Conservation (phyloP, 129 eudicot genomes). For the Tagetes erecta region DNA sequence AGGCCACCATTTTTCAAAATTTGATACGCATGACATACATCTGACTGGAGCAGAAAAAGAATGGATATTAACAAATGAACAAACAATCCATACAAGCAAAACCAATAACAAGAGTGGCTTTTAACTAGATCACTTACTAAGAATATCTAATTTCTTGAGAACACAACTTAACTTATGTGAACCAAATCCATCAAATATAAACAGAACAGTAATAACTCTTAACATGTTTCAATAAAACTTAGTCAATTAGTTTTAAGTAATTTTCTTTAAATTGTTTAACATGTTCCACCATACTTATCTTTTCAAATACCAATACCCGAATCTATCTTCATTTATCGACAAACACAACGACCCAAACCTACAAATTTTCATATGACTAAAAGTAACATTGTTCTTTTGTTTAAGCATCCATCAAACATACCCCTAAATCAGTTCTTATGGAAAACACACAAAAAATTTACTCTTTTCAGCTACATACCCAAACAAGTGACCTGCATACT, state of each 20-base stretch:
- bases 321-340: conserved; percentile 13
- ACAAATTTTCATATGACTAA: neutral
- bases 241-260: neutral
- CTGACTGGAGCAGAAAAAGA: conserved; percentile 45
- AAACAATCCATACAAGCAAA: conserved; percentile 10
- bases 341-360: neutral
- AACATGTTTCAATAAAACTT: neutral
- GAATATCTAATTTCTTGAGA: conserved; percentile 8
- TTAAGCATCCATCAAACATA: neutral
- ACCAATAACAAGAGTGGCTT: conserved; percentile 9
- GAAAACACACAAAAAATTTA: neutral
- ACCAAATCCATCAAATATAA: neutral
- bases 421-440: neutral
- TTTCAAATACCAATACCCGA: neutral
- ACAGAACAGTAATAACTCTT: neutral
- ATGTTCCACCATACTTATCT: conserved; percentile 5
- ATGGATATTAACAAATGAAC: neutral
- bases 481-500: neutral
- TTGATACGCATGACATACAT: conserved; percentile 78
- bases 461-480: conserved; percentile 5
- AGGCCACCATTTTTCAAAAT: conserved; percentile 79
- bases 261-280: conserved; percentile 4
- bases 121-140: conserved; percentile 1
- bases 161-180: neutral
- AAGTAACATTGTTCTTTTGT: conserved; percentile 13